phyloP scores from a whole-genome alignment of 2,329 filamentous ascomycete genomes.

The Amylocarpus encephaloides region DNA sequence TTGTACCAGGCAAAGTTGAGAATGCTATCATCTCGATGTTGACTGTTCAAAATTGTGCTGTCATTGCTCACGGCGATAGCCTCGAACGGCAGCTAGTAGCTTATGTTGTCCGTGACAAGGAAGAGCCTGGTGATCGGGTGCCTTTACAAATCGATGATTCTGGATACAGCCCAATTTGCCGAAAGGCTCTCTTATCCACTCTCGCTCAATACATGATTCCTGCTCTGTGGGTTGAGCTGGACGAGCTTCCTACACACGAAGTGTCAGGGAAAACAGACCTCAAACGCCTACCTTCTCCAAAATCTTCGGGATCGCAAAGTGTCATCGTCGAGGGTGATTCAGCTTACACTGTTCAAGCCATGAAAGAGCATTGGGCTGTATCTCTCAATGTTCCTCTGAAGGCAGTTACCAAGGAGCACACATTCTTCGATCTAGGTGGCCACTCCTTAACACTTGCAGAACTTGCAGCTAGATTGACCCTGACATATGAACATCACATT shows the following conservation, averaged over 20 bases:
- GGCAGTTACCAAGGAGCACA: slow-evolving; percentile 61
- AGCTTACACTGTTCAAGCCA: slow-evolving; percentile 58
- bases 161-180: slow-evolving; percentile 63
- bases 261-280: slow-evolving; percentile 76
- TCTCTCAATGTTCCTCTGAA: slow-evolving; percentile 58
- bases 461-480: slow-evolving; percentile 62
- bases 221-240: slow-evolving; percentile 67
- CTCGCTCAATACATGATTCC: slow-evolving; percentile 83
- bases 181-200: slow-evolving; percentile 56
- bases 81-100: slow-evolving; percentile 70
- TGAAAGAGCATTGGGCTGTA: slow-evolving; percentile 67
- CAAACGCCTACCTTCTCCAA: slow-evolving; percentile 62
- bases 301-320: slow-evolving; percentile 41
- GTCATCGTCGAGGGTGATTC: slow-evolving; percentile 46
- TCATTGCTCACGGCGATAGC: slow-evolving; percentile 69
- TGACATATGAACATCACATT: slow-evolving; percentile 66
- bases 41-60: slow-evolving; percentile 64
- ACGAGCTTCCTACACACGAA: slow-evolving; percentile 65
- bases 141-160: slow-evolving; percentile 60
- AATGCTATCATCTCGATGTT: slow-evolving; percentile 63
- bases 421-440: slow-evolving; percentile 76
- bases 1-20: slow-evolving; percentile 75
- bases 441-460: slow-evolving; percentile 75
- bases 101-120: slow-evolving; percentile 65
- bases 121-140: slow-evolving; percentile 50